These are phyloP conservation scores for Kwoniella newhampshirensis DNA, from an alignment of 768 basidiomycete genomes.

Conservation along the genomic window DNA sequence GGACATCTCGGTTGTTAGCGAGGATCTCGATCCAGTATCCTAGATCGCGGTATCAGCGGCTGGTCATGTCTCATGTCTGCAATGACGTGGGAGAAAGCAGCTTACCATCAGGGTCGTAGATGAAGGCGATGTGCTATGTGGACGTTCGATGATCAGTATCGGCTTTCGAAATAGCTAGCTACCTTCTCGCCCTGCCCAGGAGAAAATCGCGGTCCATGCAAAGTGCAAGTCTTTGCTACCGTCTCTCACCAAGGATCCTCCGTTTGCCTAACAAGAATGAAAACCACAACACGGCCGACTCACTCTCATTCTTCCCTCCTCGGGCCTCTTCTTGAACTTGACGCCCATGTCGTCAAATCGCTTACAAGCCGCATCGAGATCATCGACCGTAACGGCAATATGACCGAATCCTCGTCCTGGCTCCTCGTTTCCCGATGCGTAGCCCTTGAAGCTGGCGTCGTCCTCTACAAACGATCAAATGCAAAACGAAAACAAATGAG, in stretches of 20 bases:
- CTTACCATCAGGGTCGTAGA: conserved; percentile 48
- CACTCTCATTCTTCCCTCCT: conserved; percentile 75
- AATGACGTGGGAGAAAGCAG: background rate
- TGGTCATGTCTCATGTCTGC: background rate
- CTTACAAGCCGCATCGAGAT: conserved; percentile 77
- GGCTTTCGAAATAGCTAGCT: no score
- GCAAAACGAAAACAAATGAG: no score
- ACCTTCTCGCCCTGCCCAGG: no score
- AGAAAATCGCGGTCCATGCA: no score
- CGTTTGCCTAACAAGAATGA: no score
- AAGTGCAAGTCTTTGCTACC: no score
- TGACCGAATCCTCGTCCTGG: conserved; percentile 79
- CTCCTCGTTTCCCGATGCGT: conserved; percentile 80
- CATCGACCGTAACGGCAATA: conserved; percentile 78
- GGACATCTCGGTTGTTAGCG: conserved; percentile 28
- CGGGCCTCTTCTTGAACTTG: conserved; percentile 78
- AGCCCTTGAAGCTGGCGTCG: conserved; percentile 74
- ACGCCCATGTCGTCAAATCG: conserved; percentile 79
- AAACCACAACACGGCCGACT: conserved; percentile 8
- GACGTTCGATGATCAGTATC: no score
- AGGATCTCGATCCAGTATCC: conserved; percentile 53
- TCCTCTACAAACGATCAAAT: conserved; percentile 76
- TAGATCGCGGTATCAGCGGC: conserved; percentile 4
- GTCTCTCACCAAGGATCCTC: no score
- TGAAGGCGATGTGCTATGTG: conserved; percentile 42